Base-by-base conservation (phyloP, 805 yeast species). In the Saccharomycopsis amapae region DNA sequence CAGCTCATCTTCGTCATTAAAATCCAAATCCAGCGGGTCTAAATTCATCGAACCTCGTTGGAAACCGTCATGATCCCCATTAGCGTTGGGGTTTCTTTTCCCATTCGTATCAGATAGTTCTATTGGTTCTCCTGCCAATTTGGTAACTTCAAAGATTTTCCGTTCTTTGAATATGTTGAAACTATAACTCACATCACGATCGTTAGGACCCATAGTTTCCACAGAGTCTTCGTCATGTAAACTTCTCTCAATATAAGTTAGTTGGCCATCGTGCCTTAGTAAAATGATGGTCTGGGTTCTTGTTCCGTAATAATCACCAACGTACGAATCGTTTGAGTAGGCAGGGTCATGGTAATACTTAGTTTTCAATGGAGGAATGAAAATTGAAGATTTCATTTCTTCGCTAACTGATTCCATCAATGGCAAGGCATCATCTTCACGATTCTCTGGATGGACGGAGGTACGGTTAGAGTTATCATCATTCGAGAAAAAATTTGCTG, bases 231-330 rank as follows among this genome's bases (percentile, higher is more conserved):
- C 26, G 12, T 41, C 26, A 32, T 80, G 82, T 17, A 83, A 54
- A 46, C 76, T 75, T 40, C 69, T 66, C 58, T 88, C 96, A 12
- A 73, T 64, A 60, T 83, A 85, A 40, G 73, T 72, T 18, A 83
- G 62, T 31, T 63, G 46, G 55, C 85, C 69, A 33, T 56, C 48
- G 32, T 68, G 71, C 56, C 75, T 77, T 7, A 84, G 69, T 19
- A 85, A 55, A 3, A 87, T 69, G 1, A 87, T 73, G 0, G 95
- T 86, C 60, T 88, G 96, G 0, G 96, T 85, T 45, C 96, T 65
- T 0, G 97, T 88, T 0, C 96, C 96, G 58, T 87, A 89, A 55
- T 68, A 78, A 19, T 67, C 61, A 0, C 87, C 86, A 13, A 68
- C 62, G n/a, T 62, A 55, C 17, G 52, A 48, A 36, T 42, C 44